These are phyloP conservation scores for Clausena lansium DNA, from an alignment of 345 rosid genomes.

Conservation along the genomic window DNA sequence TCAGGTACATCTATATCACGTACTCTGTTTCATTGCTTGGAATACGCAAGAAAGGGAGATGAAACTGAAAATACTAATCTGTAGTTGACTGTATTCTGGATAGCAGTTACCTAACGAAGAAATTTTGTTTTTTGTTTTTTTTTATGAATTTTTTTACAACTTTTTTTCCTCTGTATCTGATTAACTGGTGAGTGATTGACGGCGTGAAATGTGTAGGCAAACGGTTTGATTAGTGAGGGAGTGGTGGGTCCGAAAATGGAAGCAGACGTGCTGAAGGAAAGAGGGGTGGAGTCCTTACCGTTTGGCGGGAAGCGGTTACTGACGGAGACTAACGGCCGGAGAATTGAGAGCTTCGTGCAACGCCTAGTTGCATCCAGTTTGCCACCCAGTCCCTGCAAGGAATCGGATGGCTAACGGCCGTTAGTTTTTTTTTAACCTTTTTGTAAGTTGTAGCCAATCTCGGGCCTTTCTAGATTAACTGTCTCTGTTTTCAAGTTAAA, in stretches of 20 bases:
- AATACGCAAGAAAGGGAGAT: slow-evolving; percentile 1
- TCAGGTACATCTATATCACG: slow-evolving; percentile 48
- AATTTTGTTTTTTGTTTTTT: background rate
- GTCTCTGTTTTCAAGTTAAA: slow-evolving; percentile 10
- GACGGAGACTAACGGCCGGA: slow-evolving; percentile 82
- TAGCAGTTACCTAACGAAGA: background rate
- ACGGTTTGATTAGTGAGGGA: slow-evolving; percentile 47
- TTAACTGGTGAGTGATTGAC: slow-evolving; percentile 20
- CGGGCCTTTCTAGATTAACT: slow-evolving; percentile 14
- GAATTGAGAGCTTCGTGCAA: slow-evolving; percentile 70
- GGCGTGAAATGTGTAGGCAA: slow-evolving; percentile 50
- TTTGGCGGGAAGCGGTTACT: slow-evolving; percentile 85
- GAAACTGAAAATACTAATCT: background rate
- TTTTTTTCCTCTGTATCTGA: background rate
- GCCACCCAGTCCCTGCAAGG: slow-evolving; percentile 88
- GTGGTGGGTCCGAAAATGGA: slow-evolving; percentile 36
- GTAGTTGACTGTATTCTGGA: background rate
- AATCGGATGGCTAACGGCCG: slow-evolving; percentile 68
- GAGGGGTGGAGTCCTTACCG: slow-evolving; percentile 82
- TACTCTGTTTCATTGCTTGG: slow-evolving; percentile 21
- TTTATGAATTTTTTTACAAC: no score
- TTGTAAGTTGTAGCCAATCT: slow-evolving; percentile 11
- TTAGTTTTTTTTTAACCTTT: slow-evolving; percentile 25
- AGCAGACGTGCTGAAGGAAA: slow-evolving; percentile 66
- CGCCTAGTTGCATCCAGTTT: slow-evolving; percentile 81